Conservation (phyloP, 768 basidiomycete genomes). For the Pisolithus marmoratus region DNA sequence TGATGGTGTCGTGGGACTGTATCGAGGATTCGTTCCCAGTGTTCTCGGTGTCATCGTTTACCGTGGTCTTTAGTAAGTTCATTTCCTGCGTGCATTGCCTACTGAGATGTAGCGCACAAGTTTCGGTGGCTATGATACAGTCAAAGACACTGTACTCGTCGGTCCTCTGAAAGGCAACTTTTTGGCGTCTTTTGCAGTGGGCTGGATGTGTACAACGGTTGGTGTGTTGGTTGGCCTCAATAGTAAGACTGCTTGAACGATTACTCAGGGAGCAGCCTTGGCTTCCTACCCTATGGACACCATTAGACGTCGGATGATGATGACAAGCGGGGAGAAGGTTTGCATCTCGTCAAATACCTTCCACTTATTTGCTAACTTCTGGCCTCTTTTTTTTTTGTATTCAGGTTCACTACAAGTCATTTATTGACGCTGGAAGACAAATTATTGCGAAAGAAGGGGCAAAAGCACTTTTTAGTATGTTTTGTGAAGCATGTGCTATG, state of each 20-base stretch:
- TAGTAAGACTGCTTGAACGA: background rate
- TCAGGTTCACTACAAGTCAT: slow-evolving; percentile 35
- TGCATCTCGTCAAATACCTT: background rate
- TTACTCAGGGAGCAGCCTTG: slow-evolving; percentile 29
- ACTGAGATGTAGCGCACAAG: slow-evolving; percentile 14
- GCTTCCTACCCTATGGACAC: slow-evolving; percentile 42
- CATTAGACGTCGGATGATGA: slow-evolving; percentile 44
- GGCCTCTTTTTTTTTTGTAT: background rate
- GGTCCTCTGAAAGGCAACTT: slow-evolving; percentile 36
- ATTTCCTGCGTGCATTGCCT: background rate
- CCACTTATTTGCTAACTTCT: background rate
- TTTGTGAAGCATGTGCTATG: background rate
- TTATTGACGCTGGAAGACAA: slow-evolving; percentile 34
- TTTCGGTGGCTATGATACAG: slow-evolving; percentile 40
- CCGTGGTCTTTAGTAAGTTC: slow-evolving; percentile 38
- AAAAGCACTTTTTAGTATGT: slow-evolving; percentile 33
- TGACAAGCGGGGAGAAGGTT: slow-evolving; percentile 36
- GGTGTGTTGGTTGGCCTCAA: background rate
- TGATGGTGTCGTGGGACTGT: slow-evolving; percentile 37
- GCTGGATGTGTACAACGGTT: slow-evolving; percentile 38
- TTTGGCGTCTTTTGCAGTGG: slow-evolving; percentile 35
- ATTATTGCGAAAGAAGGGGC: slow-evolving; percentile 37
- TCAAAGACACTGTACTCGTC: slow-evolving; percentile 34
- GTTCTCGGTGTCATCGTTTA: slow-evolving; percentile 39
- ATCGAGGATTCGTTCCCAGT: slow-evolving; percentile 38